Evolutionary conservation across 306 rosid species (phyloP), one percentile per base, ranked within the genome.

Genomic region (Potentilla sterilis): DNA sequence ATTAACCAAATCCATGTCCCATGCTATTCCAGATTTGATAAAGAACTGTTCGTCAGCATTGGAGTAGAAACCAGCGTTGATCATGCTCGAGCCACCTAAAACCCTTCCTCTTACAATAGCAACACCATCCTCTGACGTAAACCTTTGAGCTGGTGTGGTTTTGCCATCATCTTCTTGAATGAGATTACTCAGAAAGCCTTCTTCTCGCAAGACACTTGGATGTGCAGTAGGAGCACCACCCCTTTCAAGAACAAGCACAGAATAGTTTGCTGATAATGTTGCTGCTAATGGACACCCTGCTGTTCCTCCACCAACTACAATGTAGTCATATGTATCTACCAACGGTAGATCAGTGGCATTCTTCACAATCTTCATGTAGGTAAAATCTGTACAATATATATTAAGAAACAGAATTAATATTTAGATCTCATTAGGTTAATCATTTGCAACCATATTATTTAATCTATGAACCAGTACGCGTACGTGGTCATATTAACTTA

Each of bases 241-340:
- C 14, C 81, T 70, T 74, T 84, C 88, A 0, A 81, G 73, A 34
- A 84, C 35, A 9, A 84, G 78, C 0, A 84, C 83, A 0, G 73
- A 40, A 61, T 73, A 75, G 0, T 75, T 81, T 6, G 38, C 46
- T 7, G 85, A 81, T 21, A 84, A 37, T 3, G 85, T 84, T 32
- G 85, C 73, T 0, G 85, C 85, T 40, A 81, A 54, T n/a, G 87
- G 85, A 19, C 85, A 84, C 2, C 87, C 85, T 3, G 87, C 73
- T 1, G 83, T 81, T 15, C 87, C 87, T 8, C 87, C 87, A 3
- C 87, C 87, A 5, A 81, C 22, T 16, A 84, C 48, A 35, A 84
- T 81, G 78, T 84, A 84, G 65, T 84, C 85, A 16, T 84, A 81
- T 7, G 35, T 44, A 18, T 67, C 72, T 43, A 47, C 22, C 32